Evolutionary conservation across 169 alveolate genomes (phyloP).

Genomic region (Eimeria maxima): DNA sequence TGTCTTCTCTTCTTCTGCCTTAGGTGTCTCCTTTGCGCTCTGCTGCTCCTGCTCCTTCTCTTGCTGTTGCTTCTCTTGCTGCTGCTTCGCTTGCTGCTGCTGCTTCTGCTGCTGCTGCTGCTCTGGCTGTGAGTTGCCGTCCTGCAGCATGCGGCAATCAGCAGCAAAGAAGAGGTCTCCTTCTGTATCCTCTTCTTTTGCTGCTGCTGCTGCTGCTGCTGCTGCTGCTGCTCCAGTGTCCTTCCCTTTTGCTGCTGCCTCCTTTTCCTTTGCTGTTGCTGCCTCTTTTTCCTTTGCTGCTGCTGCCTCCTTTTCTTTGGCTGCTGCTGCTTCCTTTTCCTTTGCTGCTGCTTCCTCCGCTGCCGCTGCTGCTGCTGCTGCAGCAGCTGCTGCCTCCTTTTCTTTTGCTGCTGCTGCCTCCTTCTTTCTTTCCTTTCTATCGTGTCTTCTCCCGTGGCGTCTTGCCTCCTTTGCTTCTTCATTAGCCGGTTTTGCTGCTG

Average conservation of each 20-base stretch:
- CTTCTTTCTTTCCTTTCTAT: neutral
- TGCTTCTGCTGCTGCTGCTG: slow-evolving; percentile 23
- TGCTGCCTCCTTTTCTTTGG: neutral
- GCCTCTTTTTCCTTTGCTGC: neutral
- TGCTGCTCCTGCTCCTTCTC: too few species aligned
- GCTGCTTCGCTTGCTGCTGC: neutral
- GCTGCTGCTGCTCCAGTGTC: slow-evolving; percentile 26
- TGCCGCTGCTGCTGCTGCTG: neutral
- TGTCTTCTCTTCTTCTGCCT: too few species aligned
- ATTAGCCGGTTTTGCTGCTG: too few species aligned
- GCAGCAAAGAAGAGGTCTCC: too few species aligned
- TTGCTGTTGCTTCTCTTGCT: too few species aligned
- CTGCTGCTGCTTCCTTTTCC: neutral
- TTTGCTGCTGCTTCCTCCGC: neutral
- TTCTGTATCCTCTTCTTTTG: neutral
- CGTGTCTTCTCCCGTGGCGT: neutral
- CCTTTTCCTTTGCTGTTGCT: neutral
- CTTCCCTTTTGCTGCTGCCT: neutral
- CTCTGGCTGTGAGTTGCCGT: neutral
- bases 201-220: slow-evolving; percentile 20
- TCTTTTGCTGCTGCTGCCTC: neutral
- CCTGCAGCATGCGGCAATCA: too few species aligned
- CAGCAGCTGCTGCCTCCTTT: neutral
- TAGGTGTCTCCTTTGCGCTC: too few species aligned
- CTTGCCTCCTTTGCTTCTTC: too few species aligned